These are phyloP conservation scores for Cinnamomum chago DNA, from an alignment of 164 flowering plant genomes.

Conservation along the genomic window DNA sequence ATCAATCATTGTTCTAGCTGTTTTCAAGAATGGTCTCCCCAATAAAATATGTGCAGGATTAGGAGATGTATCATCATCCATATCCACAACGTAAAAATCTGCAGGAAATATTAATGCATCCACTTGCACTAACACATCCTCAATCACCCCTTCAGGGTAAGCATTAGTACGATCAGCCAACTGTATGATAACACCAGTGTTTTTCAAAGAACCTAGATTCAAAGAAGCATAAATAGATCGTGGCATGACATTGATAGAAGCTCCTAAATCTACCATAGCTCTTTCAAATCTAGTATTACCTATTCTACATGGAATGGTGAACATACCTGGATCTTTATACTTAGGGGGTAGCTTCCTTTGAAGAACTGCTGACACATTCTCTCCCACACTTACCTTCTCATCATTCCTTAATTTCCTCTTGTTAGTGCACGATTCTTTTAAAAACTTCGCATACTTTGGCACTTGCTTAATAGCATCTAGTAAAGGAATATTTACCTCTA, in stretches of 20 bases:
- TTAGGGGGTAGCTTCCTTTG: not conserved
- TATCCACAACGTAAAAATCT: not conserved
- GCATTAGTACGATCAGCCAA: not conserved
- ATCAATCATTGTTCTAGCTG: not conserved
- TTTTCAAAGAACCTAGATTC: not conserved
- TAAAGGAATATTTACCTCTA: not conserved
- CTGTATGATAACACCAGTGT: not conserved
- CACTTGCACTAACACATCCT: not conserved
- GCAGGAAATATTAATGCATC: not conserved
- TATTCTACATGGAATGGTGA: not conserved
- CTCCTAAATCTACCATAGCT: no score
- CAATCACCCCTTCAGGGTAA: not conserved
- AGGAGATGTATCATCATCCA: not conserved
- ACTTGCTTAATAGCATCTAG: no score
- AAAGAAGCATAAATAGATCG: not conserved
- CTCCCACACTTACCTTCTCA: not conserved
- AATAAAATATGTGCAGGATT: not conserved
- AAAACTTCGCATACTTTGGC: no score
- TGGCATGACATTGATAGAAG: not conserved
- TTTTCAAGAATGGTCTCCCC: conserved; percentile 1
- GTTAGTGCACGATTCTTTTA: no score
- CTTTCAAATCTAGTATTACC: no score
- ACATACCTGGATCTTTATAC: not conserved
- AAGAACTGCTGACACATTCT: not conserved
- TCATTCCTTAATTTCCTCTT: not conserved